Evolutionary conservation across 257 asterid genomes (phyloP), one percentile per base, ranked within the genome.

Genomic region (Sherardia arvensis): DNA sequence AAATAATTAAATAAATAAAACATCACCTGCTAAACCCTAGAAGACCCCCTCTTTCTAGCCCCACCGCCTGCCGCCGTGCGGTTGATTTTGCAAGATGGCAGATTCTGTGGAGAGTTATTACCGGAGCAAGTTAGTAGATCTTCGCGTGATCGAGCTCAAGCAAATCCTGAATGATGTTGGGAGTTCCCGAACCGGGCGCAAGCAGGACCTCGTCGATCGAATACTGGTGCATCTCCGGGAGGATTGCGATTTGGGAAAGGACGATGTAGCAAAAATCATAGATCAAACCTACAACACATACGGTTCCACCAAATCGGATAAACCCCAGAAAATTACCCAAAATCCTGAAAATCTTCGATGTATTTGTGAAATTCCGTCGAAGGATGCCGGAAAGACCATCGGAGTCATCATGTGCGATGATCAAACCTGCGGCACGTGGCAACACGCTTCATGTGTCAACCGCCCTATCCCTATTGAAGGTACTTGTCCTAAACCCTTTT

Each of bases 151-250:
- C 84, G 97, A 93, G 80, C 99, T 93, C 61, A 93, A 93, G 84
- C 95, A 85, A 81, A 88, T 90, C 49, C 95, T 90, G 53, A 74
- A 88, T 15, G 85, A 90, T 71, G 80, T 93, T 18, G 88, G 95
- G 69, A 86, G 85, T 68, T 81, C 97, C 55, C 90, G 90, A 76
- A 94, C 84, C 78, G 99, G 99, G 77, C 86, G 85, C 83, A 93
- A 90, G 81, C 97, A 93, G 97, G 95, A 87, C 77, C 99, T 93
- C 63, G 89, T 86, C 74, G 96, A 93, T 68, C 86, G 99, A 59
- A 80, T 93, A 80, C 59, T 90, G 79, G 81, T 79, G 38, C 68
- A 72, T 61, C 87, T 93, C 29, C 74, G 95, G 1, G 91, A 87
- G 65, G 99, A 87, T 29, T 80, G 77, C 76, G 80, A 81, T 62